Base-by-base conservation (phyloP, 2,329 filamentous ascomycete genomes). In the Talaromyces sp. region DNA sequence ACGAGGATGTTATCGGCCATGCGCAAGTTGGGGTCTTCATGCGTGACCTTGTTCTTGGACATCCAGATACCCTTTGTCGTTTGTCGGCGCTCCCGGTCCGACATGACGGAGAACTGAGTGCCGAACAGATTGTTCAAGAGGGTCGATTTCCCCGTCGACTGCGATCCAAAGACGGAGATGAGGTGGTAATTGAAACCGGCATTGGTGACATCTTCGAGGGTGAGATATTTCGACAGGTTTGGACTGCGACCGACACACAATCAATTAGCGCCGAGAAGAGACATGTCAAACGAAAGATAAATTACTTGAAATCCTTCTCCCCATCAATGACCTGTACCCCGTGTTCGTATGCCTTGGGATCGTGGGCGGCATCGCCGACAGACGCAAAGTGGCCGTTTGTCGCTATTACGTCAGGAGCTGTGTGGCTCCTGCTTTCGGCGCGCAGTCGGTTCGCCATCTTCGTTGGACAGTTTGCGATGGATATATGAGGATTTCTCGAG, bases 21-120 rank as follows among this genome's bases (percentile, higher is more conserved):
- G 65, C 80, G 81, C 65, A 78, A 77, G 54, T 75, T 77, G 59
- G 77, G 80, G 57, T 60, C 62, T 6, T 66, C 62, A 21, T 60
- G 62, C 75, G 56, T 79, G 76, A 66, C 83, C 82, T 96, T 96
- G 78, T 97, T 97, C 81, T 96, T 96, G 65, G 92, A 96, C 88
- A 99, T 89, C 94, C 94, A 99, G 74, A 99, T 99, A 72, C 94
- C 94, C 81, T 97, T 99, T 51, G 94, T 99, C 0, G 94, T 99
- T 82, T 99, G 94, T 63, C 92, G 88, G 65, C 94, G 86, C 75
- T 97, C 92, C 64, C 87, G 83, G 82, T 99, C 94, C 68, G 91
- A 91, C 94, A 99, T 99, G 73, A 99, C 93, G 67, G 91, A 93
- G 79, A 99, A 99, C 60, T 92, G 84, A 66, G 94, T 99, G 64